Percentiles rank a stretch among this genome's conserved stretches.
These are phyloP conservation scores for Nicotiana otophora DNA, from an alignment of 257 asterid genomes.

Conservation along the genomic window DNA sequence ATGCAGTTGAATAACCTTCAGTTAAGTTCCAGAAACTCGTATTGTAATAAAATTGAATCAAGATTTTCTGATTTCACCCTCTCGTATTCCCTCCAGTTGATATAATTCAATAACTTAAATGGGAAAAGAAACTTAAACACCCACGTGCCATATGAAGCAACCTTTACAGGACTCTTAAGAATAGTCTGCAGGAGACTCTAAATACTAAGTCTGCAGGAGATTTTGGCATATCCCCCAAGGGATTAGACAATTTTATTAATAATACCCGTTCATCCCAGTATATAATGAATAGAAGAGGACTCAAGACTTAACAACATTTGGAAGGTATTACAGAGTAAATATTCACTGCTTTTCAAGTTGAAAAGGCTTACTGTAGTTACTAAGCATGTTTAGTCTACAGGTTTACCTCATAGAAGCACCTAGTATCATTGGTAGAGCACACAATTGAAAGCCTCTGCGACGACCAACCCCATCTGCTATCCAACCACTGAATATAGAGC, in stretches of 20 bases:
- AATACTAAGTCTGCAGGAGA: not conserved
- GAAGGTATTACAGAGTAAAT: not conserved
- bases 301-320: not conserved
- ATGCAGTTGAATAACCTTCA: no score
- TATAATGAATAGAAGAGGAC: not conserved
- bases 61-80: conserved; percentile 5
- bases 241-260: not conserved
- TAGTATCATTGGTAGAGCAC: conserved; percentile 83
- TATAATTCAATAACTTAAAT: not conserved
- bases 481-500: conserved; percentile 85
- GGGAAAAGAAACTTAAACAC: not conserved
- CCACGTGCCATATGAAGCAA: not conserved
- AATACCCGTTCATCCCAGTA: not conserved
- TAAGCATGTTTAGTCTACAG: not conserved
- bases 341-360: not conserved
- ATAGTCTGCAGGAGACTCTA: no score
- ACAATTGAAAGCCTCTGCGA: conserved; percentile 72
- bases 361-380: not conserved
- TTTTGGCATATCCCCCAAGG: not conserved
- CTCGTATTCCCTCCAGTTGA: not conserved
- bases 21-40: no score
- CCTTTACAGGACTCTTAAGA: not conserved
- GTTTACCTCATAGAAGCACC: conserved; percentile 76
- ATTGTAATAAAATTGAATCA: no score
- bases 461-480: conserved; percentile 81